These are phyloP conservation scores for Astrothelium macrocarpum DNA, from an alignment of 495 filamentous ascomycete species.

Conservation along the genomic window DNA sequence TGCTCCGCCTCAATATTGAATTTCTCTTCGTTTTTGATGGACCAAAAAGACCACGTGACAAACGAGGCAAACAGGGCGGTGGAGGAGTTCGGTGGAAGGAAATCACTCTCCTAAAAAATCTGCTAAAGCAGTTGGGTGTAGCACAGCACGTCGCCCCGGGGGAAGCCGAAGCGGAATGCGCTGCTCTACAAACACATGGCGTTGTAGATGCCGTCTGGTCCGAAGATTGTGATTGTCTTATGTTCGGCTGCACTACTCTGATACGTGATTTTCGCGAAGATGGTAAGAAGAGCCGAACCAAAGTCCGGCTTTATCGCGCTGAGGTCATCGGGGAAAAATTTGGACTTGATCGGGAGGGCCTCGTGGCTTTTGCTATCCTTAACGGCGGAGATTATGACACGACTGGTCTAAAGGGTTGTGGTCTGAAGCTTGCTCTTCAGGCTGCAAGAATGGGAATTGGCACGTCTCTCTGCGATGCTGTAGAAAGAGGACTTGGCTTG, in stretches of 20 bases:
- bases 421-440: slow-evolving; percentile 10
- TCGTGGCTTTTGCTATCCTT: slow-evolving; percentile 23
- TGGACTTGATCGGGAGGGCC: slow-evolving; percentile 16
- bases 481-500: slow-evolving; percentile 8
- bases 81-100: slow-evolving; percentile 17
- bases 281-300: slow-evolving; percentile 15
- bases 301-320: slow-evolving; percentile 14
- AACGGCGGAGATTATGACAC: slow-evolving; percentile 24
- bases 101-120: slow-evolving; percentile 12
- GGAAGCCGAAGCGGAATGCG: slow-evolving; percentile 29
- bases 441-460: slow-evolving; percentile 13
- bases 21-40: slow-evolving; percentile 27
- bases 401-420: slow-evolving; percentile 22
- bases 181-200: slow-evolving; percentile 16
- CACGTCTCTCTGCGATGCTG: slow-evolving; percentile 8
- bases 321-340: slow-evolving; percentile 9
- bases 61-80: slow-evolving; percentile 6
- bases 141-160: slow-evolving; percentile 21
- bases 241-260: slow-evolving; percentile 24
- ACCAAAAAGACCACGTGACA: slow-evolving; percentile 12
- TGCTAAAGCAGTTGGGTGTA: slow-evolving; percentile 15
- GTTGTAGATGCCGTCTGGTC: slow-evolving; percentile 27
- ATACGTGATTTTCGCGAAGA: slow-evolving; percentile 18
- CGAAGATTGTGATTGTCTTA: slow-evolving; percentile 23
- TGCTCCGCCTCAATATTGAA: slow-evolving; percentile 24